Evolutionary conservation across 371 early-diverging fungal genomes (phyloP).

Genomic region (Saksenaea vasiformis): DNA sequence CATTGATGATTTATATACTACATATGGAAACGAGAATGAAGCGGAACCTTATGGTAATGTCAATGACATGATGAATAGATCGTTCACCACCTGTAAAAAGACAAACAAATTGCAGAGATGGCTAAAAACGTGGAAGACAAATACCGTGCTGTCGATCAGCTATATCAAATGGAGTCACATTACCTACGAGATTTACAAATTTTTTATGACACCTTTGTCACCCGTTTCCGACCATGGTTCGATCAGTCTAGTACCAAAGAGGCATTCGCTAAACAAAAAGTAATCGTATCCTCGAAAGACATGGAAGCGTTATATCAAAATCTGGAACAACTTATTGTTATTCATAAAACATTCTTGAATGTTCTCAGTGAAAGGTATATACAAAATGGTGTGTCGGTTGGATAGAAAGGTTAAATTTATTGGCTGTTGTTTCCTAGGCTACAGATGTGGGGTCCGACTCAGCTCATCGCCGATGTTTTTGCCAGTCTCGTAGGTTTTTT

Average conservation of each 20-base stretch:
- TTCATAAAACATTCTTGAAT: slow-evolving; percentile 7
- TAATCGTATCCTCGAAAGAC: slow-evolving; percentile 1
- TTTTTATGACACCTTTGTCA: slow-evolving; percentile 19
- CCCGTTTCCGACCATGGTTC: slow-evolving; percentile 18
- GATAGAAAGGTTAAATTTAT: neutral
- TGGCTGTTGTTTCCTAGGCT: slow-evolving; percentile 13
- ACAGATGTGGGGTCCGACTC: slow-evolving; percentile 41
- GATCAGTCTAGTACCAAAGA: slow-evolving; percentile 12
- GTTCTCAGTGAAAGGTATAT: slow-evolving; percentile 20
- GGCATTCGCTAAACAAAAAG: neutral
- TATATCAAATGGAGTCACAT: neutral
- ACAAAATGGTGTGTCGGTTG: neutral
- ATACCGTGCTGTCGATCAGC: neutral
- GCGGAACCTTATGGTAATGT: slow-evolving; percentile 27
- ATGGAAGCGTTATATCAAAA: slow-evolving; percentile 6
- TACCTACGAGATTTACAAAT: slow-evolving; percentile 18
- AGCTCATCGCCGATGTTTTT: slow-evolving; percentile 36
- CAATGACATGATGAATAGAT: neutral
- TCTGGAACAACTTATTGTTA: slow-evolving; percentile 4
- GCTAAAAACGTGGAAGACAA: slow-evolving; percentile 7
- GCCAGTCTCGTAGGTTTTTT: slow-evolving; percentile 23
- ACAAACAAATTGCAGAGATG: slow-evolving; percentile 7
- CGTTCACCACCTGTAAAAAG: neutral
- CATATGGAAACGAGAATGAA: slow-evolving; percentile 21
- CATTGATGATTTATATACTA: slow-evolving; percentile 34